phyloP scores from a whole-genome alignment of 2,329 filamentous ascomycete genomes.

The Calonectria pauciramosa region DNA sequence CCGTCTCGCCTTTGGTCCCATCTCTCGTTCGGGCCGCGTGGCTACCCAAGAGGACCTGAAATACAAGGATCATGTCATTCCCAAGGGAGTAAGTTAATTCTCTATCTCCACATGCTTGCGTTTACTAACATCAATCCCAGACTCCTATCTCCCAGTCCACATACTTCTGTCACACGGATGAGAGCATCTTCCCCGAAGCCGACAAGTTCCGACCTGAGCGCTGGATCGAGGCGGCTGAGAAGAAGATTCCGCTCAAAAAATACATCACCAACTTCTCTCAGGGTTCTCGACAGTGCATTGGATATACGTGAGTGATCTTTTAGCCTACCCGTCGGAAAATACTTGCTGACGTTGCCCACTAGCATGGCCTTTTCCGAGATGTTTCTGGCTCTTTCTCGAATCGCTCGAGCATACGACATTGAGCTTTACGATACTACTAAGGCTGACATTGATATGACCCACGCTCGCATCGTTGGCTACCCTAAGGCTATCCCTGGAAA shows the following conservation, averaged over 20 bases:
- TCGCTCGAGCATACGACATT: not conserved
- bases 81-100: conserved; percentile 2
- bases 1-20: not conserved
- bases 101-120: not conserved
- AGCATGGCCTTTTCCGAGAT: not conserved
- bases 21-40: not conserved
- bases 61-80: not conserved
- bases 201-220: not conserved
- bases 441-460: conserved; percentile 2
- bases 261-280: conserved; percentile 1
- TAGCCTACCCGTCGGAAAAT: not conserved
- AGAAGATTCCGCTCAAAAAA: not conserved
- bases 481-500: conserved; percentile 1
- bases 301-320: not conserved
- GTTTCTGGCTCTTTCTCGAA: conserved; percentile 1
- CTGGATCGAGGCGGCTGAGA: not conserved
- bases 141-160: not conserved
- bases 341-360: not conserved
- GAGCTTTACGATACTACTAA: conserved; percentile 1
- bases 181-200: not conserved
- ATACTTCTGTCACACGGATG: not conserved
- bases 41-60: not conserved
- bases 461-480: not conserved
- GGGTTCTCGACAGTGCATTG: conserved; percentile 1
- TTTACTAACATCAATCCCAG: not conserved